Conservation (phyloP, 345 rosid species). For the Gossypium turneri region DNA sequence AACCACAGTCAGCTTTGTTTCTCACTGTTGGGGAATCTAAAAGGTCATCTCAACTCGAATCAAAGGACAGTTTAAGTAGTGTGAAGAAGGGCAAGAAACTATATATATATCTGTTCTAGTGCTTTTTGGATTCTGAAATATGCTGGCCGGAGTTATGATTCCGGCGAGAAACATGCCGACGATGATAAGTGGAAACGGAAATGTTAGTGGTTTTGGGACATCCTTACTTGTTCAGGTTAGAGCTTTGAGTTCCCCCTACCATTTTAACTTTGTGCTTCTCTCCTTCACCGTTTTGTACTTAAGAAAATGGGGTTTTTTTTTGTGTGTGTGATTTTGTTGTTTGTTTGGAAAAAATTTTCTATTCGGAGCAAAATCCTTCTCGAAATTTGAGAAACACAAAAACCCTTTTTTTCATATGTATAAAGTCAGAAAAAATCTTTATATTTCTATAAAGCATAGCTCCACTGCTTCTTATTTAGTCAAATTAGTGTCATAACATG, state of each 20-base stretch:
- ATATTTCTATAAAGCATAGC: background rate
- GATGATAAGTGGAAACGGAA: constrained; percentile 37
- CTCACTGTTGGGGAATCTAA: background rate
- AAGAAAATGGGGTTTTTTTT: background rate
- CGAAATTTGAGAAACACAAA: constrained; percentile 38
- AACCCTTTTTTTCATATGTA: constrained; percentile 4
- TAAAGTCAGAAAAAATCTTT: background rate
- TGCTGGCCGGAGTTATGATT: constrained; percentile 62
- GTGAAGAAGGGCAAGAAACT: background rate
- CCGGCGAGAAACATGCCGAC: constrained; percentile 57
- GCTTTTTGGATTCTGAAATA: constrained; percentile 28
- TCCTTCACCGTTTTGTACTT: background rate
- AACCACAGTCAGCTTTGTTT: background rate
- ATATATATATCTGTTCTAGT: constrained; percentile 15
- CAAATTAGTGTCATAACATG: background rate
- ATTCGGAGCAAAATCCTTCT: constrained; percentile 41
- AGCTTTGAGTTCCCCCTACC: background rate
- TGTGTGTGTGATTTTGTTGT: background rate
- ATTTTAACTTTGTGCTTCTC: background rate
- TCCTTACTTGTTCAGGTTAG: constrained; percentile 58
- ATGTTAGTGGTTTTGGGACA: constrained; percentile 44
- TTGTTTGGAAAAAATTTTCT: background rate
- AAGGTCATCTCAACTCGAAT: background rate
- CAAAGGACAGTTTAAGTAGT: background rate
- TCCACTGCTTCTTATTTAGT: background rate